Evolutionary conservation across 1,284 basidiomycete genomes (phyloP).

Genomic region (Schizopora paradoxa): DNA sequence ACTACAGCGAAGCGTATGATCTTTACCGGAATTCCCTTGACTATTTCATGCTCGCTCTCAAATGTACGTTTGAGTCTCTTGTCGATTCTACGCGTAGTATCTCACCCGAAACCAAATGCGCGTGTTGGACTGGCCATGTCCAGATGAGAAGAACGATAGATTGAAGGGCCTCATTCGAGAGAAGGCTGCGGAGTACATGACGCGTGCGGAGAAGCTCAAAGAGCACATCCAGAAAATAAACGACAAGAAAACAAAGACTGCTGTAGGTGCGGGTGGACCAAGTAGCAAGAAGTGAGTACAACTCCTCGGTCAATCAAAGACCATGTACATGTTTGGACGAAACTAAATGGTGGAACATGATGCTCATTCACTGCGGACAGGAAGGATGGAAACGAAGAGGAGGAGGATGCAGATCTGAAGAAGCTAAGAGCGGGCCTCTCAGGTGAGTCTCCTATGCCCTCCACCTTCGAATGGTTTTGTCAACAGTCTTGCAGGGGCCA

Average conservation of each 20-base stretch:
- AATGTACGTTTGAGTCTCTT: slow-evolving; percentile 44
- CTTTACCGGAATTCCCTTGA: slow-evolving; percentile 93
- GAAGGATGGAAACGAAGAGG: slow-evolving; percentile 71
- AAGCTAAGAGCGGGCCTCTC: slow-evolving; percentile 88
- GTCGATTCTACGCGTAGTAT: neutral
- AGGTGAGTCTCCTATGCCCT: slow-evolving; percentile 30
- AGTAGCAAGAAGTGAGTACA: slow-evolving; percentile 60
- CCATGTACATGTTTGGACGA: neutral
- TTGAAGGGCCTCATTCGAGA: slow-evolving; percentile 82
- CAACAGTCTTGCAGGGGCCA: slow-evolving; percentile 51
- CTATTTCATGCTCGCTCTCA: slow-evolving; percentile 93
- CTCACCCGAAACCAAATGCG: neutral
- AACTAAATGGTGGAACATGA: slow-evolving; percentile 2
- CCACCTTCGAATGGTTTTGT: neutral
- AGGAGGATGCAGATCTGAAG: slow-evolving; percentile 89
- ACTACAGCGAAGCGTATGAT: slow-evolving; percentile 93
- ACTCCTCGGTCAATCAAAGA: slow-evolving; percentile 5
- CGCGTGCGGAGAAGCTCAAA: slow-evolving; percentile 90
- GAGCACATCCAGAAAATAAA: slow-evolving; percentile 62
- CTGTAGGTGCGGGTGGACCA: slow-evolving; percentile 76
- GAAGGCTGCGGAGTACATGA: slow-evolving; percentile 92
- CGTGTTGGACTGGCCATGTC: neutral
- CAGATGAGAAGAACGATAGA: slow-evolving; percentile 96
- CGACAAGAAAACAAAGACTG: slow-evolving; percentile 70
- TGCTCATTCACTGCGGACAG: slow-evolving; percentile 27